Conservation (phyloP, 148 eudicot genomes). For the Mesembryanthemum crystallinum region DNA sequence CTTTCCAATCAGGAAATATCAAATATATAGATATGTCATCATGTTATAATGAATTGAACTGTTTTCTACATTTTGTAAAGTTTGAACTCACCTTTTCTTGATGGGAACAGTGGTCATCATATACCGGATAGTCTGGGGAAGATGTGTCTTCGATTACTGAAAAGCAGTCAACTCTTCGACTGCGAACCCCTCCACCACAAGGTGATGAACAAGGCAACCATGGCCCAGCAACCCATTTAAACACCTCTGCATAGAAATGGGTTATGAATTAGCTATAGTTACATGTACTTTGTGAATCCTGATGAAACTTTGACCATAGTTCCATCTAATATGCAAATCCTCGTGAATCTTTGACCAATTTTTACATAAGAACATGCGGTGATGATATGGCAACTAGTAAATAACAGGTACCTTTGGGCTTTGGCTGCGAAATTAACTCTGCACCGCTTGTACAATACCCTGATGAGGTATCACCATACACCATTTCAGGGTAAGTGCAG, state of each 20-base stretch:
- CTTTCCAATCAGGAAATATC: too few species aligned
- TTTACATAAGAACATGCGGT: too few species aligned
- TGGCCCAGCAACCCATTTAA: constrained; percentile 35
- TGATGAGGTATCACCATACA: constrained; percentile 26
- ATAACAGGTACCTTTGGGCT: constrained; percentile 29
- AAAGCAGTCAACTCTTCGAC: constrained; percentile 36
- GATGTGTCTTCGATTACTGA: constrained; percentile 31
- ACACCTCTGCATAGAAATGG: constrained; percentile 29
- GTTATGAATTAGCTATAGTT: too few species aligned
- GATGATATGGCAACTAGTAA: too few species aligned
- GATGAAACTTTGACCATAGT: too few species aligned
- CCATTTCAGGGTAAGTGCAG: constrained; percentile 37
- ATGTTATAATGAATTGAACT: background rate
- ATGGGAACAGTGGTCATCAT: constrained; percentile 30
- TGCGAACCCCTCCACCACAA: constrained; percentile 34
- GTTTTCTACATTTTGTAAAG: too few species aligned
- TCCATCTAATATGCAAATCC: too few species aligned
- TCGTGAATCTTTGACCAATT: too few species aligned
- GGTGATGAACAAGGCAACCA: constrained; percentile 36
- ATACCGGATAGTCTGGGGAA: constrained; percentile 35
- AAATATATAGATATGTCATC: background rate
- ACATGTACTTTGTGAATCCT: too few species aligned
- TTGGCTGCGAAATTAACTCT: constrained; percentile 31
- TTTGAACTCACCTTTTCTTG: constrained; percentile 27
- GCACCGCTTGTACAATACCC: constrained; percentile 37